Evolutionary conservation across 2,329 filamentous ascomycete species (phyloP).

Genomic region (Neonectria punicea): DNA sequence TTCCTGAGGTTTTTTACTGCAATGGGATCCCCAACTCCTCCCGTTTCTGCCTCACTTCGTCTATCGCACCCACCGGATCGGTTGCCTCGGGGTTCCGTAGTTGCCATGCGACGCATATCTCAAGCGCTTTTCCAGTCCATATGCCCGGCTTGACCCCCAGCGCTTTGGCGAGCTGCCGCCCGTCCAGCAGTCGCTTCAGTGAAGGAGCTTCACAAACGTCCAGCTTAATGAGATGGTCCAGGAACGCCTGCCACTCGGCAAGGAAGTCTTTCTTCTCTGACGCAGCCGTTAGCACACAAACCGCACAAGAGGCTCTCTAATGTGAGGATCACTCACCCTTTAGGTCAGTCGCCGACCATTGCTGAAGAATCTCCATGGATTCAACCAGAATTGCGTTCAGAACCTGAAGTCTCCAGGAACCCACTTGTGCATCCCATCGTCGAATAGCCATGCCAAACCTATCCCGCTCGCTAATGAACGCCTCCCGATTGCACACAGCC

Average conservation of each 20-base stretch:
- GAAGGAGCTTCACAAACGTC: constrained; percentile 68
- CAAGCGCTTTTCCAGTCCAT: constrained; percentile 86
- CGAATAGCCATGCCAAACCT: constrained; percentile 79
- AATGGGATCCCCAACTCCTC: constrained; percentile 61
- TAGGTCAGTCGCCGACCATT: constrained; percentile 43
- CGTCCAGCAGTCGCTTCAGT: constrained; percentile 76
- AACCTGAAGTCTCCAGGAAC: constrained; percentile 77
- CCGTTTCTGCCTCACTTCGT: constrained; percentile 64
- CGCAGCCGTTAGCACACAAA: constrained; percentile 23
- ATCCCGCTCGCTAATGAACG: constrained; percentile 65
- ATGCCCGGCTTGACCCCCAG: constrained; percentile 77
- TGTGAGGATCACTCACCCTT: constrained; percentile 49
- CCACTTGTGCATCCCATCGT: constrained; percentile 70
- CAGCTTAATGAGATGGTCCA: constrained; percentile 64
- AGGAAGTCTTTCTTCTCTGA: constrained; percentile 59
- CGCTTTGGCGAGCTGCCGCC: constrained; percentile 75
- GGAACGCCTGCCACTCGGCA: constrained; percentile 62
- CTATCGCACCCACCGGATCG: constrained; percentile 68
- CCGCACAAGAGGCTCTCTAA: not conserved
- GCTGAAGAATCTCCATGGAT: constrained; percentile 55
- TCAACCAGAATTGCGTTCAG: constrained; percentile 76
- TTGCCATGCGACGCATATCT: constrained; percentile 89
- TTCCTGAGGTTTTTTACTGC: not conserved
- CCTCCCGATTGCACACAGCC: constrained; percentile 58
- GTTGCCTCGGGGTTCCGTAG: constrained; percentile 77